phyloP scores from a whole-genome alignment of 768 basidiomycete species.

The Lactarius indigo region DNA sequence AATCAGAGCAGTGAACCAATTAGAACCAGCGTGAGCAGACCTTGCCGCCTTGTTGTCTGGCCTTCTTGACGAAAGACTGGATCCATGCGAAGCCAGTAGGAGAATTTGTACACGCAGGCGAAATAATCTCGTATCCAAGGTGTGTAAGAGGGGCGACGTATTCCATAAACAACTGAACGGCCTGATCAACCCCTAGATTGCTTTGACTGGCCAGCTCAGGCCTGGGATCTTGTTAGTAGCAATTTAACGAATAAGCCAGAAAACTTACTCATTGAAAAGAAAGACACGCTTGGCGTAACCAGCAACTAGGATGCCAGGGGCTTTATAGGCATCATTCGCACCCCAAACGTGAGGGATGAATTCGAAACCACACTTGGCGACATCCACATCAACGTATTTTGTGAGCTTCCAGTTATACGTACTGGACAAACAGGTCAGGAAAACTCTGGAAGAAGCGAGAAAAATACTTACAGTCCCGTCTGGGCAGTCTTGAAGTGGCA shows the following conservation, averaged over 20 bases:
- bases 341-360: slow-evolving; percentile 75
- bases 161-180: slow-evolving; percentile 53
- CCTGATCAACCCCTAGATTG: slow-evolving; percentile 51
- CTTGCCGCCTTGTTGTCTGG: slow-evolving; percentile 40
- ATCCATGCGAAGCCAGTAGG: slow-evolving; percentile 63
- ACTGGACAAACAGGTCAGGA: slow-evolving; percentile 26
- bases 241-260: slow-evolving; percentile 32
- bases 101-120: slow-evolving; percentile 67
- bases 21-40: slow-evolving; percentile 33
- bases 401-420: slow-evolving; percentile 68
- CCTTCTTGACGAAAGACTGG: slow-evolving; percentile 49
- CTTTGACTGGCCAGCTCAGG: slow-evolving; percentile 64
- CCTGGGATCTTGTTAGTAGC: slow-evolving; percentile 38
- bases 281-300: slow-evolving; percentile 52
- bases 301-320: slow-evolving; percentile 42
- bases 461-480: slow-evolving; percentile 30
- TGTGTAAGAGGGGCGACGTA: slow-evolving; percentile 56
- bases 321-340: slow-evolving; percentile 44
- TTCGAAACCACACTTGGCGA: slow-evolving; percentile 45
- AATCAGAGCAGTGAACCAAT: neutral
- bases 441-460: neutral
- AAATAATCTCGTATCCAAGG: slow-evolving; percentile 54
- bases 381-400: slow-evolving; percentile 35
- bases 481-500: slow-evolving; percentile 46
- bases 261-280: slow-evolving; percentile 71